These are phyloP conservation scores for Eimeria brunetti DNA, from an alignment of 169 alveolate genomes.

Conservation along the genomic window DNA sequence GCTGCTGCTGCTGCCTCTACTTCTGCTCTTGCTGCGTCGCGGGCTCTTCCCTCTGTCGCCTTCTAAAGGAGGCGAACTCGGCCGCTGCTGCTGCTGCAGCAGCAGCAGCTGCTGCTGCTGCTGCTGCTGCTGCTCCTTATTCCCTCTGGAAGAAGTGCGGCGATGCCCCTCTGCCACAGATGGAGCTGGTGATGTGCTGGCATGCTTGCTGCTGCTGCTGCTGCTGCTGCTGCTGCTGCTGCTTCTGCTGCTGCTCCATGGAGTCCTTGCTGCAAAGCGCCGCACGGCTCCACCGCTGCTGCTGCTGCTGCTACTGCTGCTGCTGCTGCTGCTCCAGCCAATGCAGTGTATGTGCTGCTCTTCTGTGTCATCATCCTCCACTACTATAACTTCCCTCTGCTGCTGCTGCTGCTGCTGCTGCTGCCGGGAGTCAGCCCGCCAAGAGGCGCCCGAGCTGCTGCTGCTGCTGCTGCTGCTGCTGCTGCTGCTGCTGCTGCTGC, in stretches of 20 bases:
- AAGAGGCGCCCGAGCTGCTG: background rate
- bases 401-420: slow-evolving; percentile 43
- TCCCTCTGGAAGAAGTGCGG: background rate
- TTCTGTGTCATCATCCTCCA: background rate
- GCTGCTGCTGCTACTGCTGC: slow-evolving; percentile 31
- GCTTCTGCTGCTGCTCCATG: slow-evolving; percentile 2
- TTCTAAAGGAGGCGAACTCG: background rate
- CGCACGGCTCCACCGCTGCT: background rate
- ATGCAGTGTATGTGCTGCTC: slow-evolving; percentile 44
- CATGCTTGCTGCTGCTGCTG: background rate
- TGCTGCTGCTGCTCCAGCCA: slow-evolving; percentile 11
- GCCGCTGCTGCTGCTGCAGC: background rate
- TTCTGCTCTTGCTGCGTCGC: background rate
- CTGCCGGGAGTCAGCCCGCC: slow-evolving; percentile 16
- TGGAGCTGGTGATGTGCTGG: background rate
- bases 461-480: background rate
- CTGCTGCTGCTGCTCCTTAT: slow-evolving; percentile 5
- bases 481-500: slow-evolving; percentile 16
- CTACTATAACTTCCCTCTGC: background rate
- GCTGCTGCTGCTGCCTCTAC: slow-evolving; percentile 1
- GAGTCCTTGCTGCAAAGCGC: background rate
- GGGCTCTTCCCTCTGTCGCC: background rate
- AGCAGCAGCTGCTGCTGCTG: background rate
- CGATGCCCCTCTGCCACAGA: background rate
- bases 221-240: slow-evolving; percentile 6